Percentiles rank a stretch among this genome's conserved stretches.
Evolutionary conservation across 306 rosid genomes (phyloP).

Genomic region (Lathyrus tuberosus): DNA sequence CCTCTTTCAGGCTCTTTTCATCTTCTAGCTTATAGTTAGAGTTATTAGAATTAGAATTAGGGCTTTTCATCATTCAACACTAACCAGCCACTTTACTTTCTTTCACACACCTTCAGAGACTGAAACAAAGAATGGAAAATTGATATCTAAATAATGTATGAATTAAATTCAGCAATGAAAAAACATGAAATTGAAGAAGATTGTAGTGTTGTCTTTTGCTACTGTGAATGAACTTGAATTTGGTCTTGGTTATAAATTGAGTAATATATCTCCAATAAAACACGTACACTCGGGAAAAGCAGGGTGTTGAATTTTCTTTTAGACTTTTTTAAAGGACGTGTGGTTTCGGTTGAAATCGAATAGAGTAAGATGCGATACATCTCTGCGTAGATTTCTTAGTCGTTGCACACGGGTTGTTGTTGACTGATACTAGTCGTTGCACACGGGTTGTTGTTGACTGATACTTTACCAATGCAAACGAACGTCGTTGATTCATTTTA

Average conservation of each 20-base stretch:
- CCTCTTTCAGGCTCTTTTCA: conserved; percentile 60
- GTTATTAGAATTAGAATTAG: conserved; percentile 4
- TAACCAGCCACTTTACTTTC: background rate
- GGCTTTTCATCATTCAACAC: conserved; percentile 42
- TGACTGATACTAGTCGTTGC: too few species aligned
- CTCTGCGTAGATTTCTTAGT: background rate
- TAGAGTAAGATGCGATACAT: background rate
- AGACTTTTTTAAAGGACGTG: background rate
- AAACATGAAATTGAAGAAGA: too few species aligned
- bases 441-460: background rate
- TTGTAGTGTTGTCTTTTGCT: background rate
- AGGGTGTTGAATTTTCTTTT: background rate
- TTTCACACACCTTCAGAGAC: background rate
- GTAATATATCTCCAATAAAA: too few species aligned
- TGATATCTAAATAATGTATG: too few species aligned
- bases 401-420: too few species aligned
- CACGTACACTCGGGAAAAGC: too few species aligned
- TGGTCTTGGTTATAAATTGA: background rate
- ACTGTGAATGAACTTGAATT: background rate
- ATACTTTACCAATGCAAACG: background rate
- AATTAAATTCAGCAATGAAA: too few species aligned
- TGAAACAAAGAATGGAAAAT: background rate
- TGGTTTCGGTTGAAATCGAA: background rate
- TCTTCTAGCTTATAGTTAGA: conserved; percentile 34
- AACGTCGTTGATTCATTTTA: background rate